A percentile compares a stretch with the other conserved stretches of the same genome.
phyloP scores from a whole-genome alignment of 768 basidiomycete species.

The Phallus indusiatus region DNA sequence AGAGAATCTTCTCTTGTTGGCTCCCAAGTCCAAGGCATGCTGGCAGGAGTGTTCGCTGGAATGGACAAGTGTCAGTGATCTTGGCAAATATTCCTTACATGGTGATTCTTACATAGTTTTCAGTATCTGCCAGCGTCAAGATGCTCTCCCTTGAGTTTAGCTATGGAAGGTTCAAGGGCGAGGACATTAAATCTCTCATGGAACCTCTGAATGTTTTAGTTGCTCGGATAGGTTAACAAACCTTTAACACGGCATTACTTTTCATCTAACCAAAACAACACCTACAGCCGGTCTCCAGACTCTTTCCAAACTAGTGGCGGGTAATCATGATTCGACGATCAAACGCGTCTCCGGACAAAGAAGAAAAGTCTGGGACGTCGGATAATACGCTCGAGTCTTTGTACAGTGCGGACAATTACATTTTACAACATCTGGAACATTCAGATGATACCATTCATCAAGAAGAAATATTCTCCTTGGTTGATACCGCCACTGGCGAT shows the following conservation, averaged over 20 bases:
- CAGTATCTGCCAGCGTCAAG: slow-evolving; percentile 26
- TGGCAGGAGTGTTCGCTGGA: slow-evolving; percentile 16
- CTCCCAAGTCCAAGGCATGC: slow-evolving; percentile 15
- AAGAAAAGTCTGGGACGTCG: neutral
- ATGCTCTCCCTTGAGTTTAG: slow-evolving; percentile 35
- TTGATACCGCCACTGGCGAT: slow-evolving; percentile 25
- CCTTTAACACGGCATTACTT: neutral
- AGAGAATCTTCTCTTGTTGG: slow-evolving; percentile 15
- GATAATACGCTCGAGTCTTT: neutral
- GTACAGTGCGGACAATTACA: neutral
- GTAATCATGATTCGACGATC: neutral
- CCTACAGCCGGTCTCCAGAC: slow-evolving; percentile 24
- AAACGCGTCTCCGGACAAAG: neutral
- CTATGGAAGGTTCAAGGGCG: slow-evolving; percentile 36
- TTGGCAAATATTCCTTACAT: neutral
- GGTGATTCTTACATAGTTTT: neutral
- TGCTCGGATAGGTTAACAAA: slow-evolving; percentile 26
- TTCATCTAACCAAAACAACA: neutral
- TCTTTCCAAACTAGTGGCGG: slow-evolving; percentile 21
- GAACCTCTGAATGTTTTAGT: slow-evolving; percentile 27
- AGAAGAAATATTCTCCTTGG: slow-evolving; percentile 25
- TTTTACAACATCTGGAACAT: neutral
- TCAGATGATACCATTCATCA: neutral
- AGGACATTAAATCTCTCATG: slow-evolving; percentile 29
- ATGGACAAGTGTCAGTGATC: slow-evolving; percentile 21